phyloP scores from a whole-genome alignment of 2,329 filamentous ascomycete species.

The Colletotrichum tanaceti region DNA sequence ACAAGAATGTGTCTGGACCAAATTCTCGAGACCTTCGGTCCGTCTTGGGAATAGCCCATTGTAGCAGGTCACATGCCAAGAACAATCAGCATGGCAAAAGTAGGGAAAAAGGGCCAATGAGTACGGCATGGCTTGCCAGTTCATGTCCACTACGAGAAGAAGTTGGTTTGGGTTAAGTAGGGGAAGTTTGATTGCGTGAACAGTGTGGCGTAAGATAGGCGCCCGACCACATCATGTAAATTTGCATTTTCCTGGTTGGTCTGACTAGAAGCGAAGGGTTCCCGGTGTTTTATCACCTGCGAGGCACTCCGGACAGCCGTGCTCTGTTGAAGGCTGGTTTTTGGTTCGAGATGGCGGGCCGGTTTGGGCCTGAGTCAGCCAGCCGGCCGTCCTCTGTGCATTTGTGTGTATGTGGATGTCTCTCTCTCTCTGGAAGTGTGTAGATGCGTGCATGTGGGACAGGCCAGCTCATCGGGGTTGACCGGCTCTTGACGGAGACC shows the following conservation, averaged over 20 bases:
- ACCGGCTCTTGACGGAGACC: constrained; percentile 26
- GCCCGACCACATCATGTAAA: constrained; percentile 21
- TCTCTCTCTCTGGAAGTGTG: neutral
- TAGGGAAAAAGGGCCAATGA: neutral
- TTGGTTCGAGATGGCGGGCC: constrained; percentile 33
- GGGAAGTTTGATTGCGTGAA: neutral
- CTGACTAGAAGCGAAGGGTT: constrained; percentile 32
- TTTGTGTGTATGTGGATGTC: neutral
- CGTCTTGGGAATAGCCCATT: constrained; percentile 18
- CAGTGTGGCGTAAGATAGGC: constrained; percentile 22
- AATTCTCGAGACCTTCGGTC: constrained; percentile 12
- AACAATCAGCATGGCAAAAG: constrained; percentile 14
- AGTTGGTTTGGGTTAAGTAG: neutral
- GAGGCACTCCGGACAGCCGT: constrained; percentile 31
- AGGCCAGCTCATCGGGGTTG: constrained; percentile 29
- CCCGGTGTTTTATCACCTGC: constrained; percentile 1
- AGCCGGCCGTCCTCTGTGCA: neutral
- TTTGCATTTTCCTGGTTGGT: constrained; percentile 25
- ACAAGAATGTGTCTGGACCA: constrained; percentile 30
- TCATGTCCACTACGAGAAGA: neutral
- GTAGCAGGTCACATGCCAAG: constrained; percentile 18
- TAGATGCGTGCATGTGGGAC: constrained; percentile 17
- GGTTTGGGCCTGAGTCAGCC: constrained; percentile 30
- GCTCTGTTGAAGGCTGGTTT: constrained; percentile 41
- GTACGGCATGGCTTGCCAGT: constrained; percentile 32